Conservation (phyloP, 148 eudicot genomes). For the Camellia granthamiana region DNA sequence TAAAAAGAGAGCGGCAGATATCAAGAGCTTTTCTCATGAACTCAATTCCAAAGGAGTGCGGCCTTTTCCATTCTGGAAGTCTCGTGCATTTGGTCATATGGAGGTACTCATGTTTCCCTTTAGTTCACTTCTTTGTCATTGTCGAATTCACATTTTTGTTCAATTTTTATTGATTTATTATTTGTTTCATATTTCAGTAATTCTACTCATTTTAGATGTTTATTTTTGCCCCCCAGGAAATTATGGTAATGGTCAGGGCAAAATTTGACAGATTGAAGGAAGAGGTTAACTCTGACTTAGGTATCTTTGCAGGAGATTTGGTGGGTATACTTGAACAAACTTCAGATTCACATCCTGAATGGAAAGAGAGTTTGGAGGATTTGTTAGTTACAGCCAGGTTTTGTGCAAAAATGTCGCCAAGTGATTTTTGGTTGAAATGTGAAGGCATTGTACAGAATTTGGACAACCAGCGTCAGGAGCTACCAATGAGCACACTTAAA, state of each 20-base stretch:
- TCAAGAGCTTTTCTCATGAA: conserved; percentile 99
- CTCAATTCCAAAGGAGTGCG: conserved; percentile 97
- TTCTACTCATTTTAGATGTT: not conserved
- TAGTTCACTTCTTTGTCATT: not conserved
- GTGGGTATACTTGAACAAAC: conserved; percentile 65
- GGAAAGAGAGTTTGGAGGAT: conserved; percentile 78
- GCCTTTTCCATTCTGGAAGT: conserved; percentile 84
- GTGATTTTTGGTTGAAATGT: conserved; percentile 85
- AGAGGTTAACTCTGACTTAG: conserved; percentile 86
- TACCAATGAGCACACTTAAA: conserved; percentile 77
- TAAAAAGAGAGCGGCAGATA: conserved; percentile 61
- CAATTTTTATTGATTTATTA: not conserved
- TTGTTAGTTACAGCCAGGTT: conserved; percentile 67
- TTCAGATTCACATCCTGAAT: conserved; percentile 55
- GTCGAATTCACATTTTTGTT: conserved; percentile 1
- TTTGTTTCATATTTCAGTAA: not conserved
- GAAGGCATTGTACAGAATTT: conserved; percentile 86
- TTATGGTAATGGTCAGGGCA: conserved; percentile 73
- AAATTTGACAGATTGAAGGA: conserved; percentile 91
- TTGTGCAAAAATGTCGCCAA: conserved; percentile 85
- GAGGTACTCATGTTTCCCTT: conserved; percentile 44
- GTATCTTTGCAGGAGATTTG: conserved; percentile 92
- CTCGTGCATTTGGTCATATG: conserved; percentile 79
- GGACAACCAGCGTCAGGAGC: conserved; percentile 92
- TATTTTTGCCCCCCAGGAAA: conserved; percentile 44